These are phyloP conservation scores for Olyra latifolia DNA, from an alignment of 176 grass and related monocot genomes.

Conservation along the genomic window DNA sequence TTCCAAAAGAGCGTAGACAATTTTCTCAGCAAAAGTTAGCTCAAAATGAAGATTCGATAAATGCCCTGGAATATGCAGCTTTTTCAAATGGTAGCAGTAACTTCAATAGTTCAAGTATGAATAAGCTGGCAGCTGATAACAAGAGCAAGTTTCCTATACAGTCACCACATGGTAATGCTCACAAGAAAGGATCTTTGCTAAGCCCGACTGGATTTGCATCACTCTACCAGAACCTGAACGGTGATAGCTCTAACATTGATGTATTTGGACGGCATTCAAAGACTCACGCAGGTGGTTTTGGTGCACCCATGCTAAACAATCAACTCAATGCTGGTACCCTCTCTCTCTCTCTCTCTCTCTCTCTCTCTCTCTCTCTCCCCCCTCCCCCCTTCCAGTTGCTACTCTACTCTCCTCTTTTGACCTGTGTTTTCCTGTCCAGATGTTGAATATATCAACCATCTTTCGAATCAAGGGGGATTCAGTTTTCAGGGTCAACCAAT, in stretches of 20 bases:
- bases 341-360: neutral
- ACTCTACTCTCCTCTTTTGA: constrained; percentile 22
- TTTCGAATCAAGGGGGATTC: constrained; percentile 52
- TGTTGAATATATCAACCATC: constrained; percentile 58
- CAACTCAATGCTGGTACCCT: constrained; percentile 63
- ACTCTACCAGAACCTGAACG: constrained; percentile 63
- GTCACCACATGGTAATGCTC: constrained; percentile 40
- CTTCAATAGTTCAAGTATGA: constrained; percentile 40
- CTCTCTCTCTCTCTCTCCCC: too few relatives aligned
- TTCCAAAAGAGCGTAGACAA: constrained; percentile 43
- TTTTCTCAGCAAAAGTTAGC: constrained; percentile 43
- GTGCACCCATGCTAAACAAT: constrained; percentile 56
- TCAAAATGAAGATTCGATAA: constrained; percentile 43
- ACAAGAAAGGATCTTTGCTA: constrained; percentile 57
- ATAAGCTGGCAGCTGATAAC: constrained; percentile 48
- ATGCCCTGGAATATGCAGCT: constrained; percentile 44
- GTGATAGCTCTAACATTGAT: constrained; percentile 49
- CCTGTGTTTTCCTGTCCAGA: constrained; percentile 50
- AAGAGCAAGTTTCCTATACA: constrained; percentile 53
- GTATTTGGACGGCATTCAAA: constrained; percentile 39
- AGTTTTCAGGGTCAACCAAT: constrained; percentile 50
- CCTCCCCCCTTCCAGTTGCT: neutral
- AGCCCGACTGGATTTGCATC: constrained; percentile 39
- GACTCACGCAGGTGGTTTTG: constrained; percentile 41
- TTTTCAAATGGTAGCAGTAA: constrained; percentile 49